Evolutionary conservation across 345 rosid species (phyloP), one percentile per base, ranked within the genome.

Genomic region (Pistacia vera): DNA sequence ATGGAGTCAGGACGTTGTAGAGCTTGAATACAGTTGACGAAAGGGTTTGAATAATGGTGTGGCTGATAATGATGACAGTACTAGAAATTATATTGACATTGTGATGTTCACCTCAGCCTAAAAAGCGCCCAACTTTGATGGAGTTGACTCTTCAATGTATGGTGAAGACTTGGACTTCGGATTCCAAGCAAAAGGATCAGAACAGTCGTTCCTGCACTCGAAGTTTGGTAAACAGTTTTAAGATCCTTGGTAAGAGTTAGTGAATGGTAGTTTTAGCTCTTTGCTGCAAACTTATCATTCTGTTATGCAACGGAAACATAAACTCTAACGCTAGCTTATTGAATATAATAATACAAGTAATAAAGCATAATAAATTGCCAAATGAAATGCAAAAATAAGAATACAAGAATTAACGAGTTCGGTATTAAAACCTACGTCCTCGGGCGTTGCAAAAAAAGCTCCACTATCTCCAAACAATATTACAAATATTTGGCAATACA

Each of bases 1-100:
- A 38, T 85, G 28, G 97, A 95, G 78, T 82, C 91, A 3, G 96
- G 92, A 79, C 91, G 91, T 70, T 93, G 92, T 72, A 96, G 98
- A 70, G 77, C 90, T 75, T 81, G 75, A 84, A 75, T 63, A 78
- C 60, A 80, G 84, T 88, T 93, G 82, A 77, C 71, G 79, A 78
- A 68, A 62, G 85, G 75, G 73, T 8, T 55, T 30, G 28, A 65
- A 36, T 71, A 72, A 60, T 36, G 30, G 10, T 54, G 35, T 9
- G 22, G 5, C 60, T 54, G 69, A 78, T 44, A 75, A 64, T 35
- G 64, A 71, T 66, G 74, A 66, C 4, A 80, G 55, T 63, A 61
- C 33, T 35, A 63, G 74, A 66, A 61, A 70, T 17, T 73, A 81
- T 35, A 83, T 90, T 38, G 70, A 86, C 71, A 78, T 90, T 35